phyloP scores from a whole-genome alignment of 148 eudicot genomes.

The Chenopodium berlandieri region DNA sequence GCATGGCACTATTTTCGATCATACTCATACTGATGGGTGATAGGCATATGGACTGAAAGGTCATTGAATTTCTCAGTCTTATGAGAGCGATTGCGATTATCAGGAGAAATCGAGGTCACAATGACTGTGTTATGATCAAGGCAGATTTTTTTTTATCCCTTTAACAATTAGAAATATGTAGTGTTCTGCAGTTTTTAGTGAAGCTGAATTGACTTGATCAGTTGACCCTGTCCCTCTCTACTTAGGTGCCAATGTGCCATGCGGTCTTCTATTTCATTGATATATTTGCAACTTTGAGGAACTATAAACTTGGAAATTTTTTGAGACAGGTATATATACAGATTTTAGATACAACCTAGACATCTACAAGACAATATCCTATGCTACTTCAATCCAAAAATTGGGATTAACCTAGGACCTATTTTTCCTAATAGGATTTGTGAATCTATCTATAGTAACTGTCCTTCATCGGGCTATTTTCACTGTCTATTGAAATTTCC shows the following conservation, averaged over 20 bases:
- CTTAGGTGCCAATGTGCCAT: neutral
- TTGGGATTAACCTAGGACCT: neutral
- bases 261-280: neutral
- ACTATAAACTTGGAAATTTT: neutral
- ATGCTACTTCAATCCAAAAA: conserved; percentile 16
- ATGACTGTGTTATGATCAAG: neutral
- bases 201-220: neutral
- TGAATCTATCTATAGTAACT: conserved; percentile 2
- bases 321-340: conserved; percentile 3
- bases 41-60: neutral
- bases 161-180: neutral
- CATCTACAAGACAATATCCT: conserved; percentile 1
- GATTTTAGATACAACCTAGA: conserved; percentile 1
- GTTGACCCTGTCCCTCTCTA: neutral
- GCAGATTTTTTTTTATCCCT: neutral
- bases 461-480: conserved; percentile 13
- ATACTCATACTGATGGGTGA: neutral
- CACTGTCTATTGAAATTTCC: conserved; percentile 22
- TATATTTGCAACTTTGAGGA: neutral
- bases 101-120: neutral
- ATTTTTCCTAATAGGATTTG: neutral
- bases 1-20: neutral
- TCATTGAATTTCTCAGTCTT: neutral
- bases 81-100: neutral
- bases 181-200: neutral